These are phyloP conservation scores for Penicillium sp. DNA, from an alignment of 2,329 filamentous ascomycete genomes.

Conservation along the genomic window DNA sequence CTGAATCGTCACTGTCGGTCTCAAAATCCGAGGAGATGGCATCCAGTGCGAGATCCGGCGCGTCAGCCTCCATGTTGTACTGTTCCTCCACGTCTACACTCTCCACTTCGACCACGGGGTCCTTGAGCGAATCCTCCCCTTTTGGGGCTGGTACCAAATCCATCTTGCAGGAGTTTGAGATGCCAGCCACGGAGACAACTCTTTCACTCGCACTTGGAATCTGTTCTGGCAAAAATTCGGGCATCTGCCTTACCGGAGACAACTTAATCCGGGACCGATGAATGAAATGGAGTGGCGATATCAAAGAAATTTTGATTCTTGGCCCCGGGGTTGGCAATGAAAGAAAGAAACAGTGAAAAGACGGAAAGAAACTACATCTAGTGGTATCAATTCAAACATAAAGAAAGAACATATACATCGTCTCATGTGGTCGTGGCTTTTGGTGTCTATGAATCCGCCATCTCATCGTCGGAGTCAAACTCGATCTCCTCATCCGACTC, in stretches of 20 bases:
- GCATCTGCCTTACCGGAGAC: constrained; percentile 28
- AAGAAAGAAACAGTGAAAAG: not conserved
- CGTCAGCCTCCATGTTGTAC: constrained; percentile 22
- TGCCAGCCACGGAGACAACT: constrained; percentile 33
- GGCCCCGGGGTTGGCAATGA: not conserved
- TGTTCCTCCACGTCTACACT: constrained; percentile 27
- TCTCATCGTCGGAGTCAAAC: constrained; percentile 54
- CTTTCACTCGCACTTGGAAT: constrained; percentile 23
- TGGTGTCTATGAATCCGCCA: constrained; percentile 49
- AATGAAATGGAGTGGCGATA: constrained; percentile 15
- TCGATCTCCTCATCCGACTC: constrained; percentile 56
- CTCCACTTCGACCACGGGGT: constrained; percentile 38
- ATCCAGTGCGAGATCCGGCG: constrained; percentile 30
- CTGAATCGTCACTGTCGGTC: constrained; percentile 38
- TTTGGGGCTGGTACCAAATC: constrained; percentile 39
- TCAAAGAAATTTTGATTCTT: constrained; percentile 12
- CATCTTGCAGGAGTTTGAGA: constrained; percentile 37
- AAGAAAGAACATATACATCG: constrained; percentile 25
- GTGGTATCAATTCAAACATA: constrained; percentile 35
- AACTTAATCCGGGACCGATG: constrained; percentile 33
- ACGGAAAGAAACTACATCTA: constrained; percentile 16
- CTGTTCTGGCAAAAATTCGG: constrained; percentile 26
- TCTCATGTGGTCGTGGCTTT: constrained; percentile 24
- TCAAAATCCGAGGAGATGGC: constrained; percentile 38
- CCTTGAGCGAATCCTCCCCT: constrained; percentile 36